Percentiles rank a stretch among this genome's conserved stretches.
Conservation (phyloP, 371 early-diverging fungal species). For the Apophysomyces sp. region DNA sequence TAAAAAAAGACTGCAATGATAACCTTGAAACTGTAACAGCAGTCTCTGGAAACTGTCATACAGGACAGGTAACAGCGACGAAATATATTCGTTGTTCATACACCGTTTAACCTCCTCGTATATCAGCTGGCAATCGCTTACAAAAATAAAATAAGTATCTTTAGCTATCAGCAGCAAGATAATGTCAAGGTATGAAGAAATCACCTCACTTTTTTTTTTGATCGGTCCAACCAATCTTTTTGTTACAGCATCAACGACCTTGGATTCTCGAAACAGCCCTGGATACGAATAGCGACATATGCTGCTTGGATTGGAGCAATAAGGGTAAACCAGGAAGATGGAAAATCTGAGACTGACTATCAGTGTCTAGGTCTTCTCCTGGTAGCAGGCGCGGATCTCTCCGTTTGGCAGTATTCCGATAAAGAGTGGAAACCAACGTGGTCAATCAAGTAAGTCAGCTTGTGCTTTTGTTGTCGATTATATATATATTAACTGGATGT, state of each 20-base stretch:
- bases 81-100: too few relatives aligned
- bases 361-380: slow-evolving; percentile 29
- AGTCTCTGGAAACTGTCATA: slow-evolving; percentile 30
- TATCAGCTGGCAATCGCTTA: slow-evolving; percentile 42
- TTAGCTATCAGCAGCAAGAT: slow-evolving; percentile 10
- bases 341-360: neutral
- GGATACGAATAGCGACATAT: slow-evolving; percentile 10
- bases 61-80: slow-evolving; percentile 45
- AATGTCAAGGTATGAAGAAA: slow-evolving; percentile 5
- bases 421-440: slow-evolving; percentile 21
- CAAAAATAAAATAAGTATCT: slow-evolving; percentile 1
- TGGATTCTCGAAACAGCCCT: slow-evolving; percentile 18
- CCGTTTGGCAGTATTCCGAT: slow-evolving; percentile 24
- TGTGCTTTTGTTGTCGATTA: neutral
- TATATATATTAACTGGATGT: neutral
- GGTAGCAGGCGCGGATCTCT: slow-evolving; percentile 32
- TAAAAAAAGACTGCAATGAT: neutral
- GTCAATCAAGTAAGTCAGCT: slow-evolving; percentile 15
- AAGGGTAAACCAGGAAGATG: slow-evolving; percentile 26
- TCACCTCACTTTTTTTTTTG: neutral
- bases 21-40: slow-evolving; percentile 20
- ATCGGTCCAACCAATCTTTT: neutral
- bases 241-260: slow-evolving; percentile 2
- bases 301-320: slow-evolving; percentile 45
- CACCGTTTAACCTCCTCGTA: neutral